Conservation (phyloP, 768 basidiomycete species). For the Xerocomellus chrysenteron region DNA sequence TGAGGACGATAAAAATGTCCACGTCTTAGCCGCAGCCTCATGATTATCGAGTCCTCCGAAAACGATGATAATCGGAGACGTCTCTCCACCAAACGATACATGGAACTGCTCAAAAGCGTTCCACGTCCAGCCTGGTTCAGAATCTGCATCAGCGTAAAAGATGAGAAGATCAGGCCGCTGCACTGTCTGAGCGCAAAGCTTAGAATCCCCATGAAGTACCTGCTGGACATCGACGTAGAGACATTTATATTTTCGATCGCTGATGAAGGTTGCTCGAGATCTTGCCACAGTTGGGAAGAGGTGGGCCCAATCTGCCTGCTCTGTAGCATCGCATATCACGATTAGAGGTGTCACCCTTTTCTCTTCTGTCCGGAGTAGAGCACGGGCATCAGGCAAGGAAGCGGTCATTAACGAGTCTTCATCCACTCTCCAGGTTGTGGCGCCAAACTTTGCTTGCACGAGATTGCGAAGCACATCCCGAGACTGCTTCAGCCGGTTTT, state of each 20-base stretch:
- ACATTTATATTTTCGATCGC: constrained; percentile 15
- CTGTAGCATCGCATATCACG: constrained; percentile 16
- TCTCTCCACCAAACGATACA: constrained; percentile 15
- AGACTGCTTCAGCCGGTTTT: constrained; percentile 18
- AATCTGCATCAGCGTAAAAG: constrained; percentile 18
- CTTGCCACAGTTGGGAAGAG: constrained; percentile 4
- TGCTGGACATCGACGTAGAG: constrained; percentile 6
- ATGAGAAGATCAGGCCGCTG: constrained; percentile 22
- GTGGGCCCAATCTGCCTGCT: not conserved
- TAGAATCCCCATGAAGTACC: not conserved
- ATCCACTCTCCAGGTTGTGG: constrained; percentile 24
- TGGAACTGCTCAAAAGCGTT: constrained; percentile 17
- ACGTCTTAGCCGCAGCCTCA: constrained; percentile 13
- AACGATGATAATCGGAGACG: constrained; percentile 22
- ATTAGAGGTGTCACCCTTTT: constrained; percentile 14
- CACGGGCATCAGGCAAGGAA: constrained; percentile 21
- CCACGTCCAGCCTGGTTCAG: constrained; percentile 12
- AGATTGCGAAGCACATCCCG: constrained; percentile 21
- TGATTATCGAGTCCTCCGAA: constrained; percentile 18
- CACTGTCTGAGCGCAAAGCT: not conserved
- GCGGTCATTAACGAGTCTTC: constrained; percentile 16
- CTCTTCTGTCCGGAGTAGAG: constrained; percentile 12
- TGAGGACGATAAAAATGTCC: constrained; percentile 15
- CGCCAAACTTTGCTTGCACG: constrained; percentile 8
- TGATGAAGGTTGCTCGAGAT: not conserved